Evolutionary conservation across 2,329 filamentous ascomycete genomes (phyloP).

Genomic region (Fusarium subglutinans): DNA sequence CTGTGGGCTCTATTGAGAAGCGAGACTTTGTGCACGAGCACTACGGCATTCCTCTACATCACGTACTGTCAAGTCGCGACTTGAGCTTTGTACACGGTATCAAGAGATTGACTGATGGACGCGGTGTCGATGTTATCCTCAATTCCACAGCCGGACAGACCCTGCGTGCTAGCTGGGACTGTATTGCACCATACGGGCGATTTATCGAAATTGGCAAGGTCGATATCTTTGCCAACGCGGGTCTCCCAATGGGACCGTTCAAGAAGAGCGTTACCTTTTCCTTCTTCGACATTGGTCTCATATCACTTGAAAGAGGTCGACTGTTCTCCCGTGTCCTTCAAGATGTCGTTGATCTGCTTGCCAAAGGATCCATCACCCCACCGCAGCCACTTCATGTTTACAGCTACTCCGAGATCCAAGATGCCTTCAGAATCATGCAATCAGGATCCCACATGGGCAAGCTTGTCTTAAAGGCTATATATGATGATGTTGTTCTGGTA

Average conservation of each 20-base stretch:
- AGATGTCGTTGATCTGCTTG: background rate
- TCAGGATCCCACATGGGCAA: background rate
- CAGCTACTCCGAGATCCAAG: background rate
- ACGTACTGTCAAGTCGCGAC: constrained; percentile 42
- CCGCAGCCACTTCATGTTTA: background rate
- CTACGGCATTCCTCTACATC: constrained; percentile 43
- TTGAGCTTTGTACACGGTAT: background rate
- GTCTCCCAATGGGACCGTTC: constrained; percentile 48
- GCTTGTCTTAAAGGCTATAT: background rate
- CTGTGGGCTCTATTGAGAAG: constrained; percentile 47
- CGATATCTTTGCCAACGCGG: constrained; percentile 38
- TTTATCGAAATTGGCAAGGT: constrained; percentile 50
- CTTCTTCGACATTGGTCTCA: constrained; percentile 22
- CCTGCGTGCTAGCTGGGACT: constrained; percentile 45
- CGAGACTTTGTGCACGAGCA: constrained; percentile 37
- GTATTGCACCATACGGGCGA: constrained; percentile 45
- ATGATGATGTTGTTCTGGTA: background rate
- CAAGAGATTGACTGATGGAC: constrained; percentile 28
- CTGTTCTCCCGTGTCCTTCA: background rate
- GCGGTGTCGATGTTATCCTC: constrained; percentile 47
- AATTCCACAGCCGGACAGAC: constrained; percentile 45
- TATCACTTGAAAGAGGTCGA: background rate
- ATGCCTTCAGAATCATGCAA: background rate
- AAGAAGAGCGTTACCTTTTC: constrained; percentile 18
- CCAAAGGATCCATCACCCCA: background rate